Evolutionary conservation across 2,329 filamentous ascomycete species (phyloP).

Genomic region (Fusarium albidum): DNA sequence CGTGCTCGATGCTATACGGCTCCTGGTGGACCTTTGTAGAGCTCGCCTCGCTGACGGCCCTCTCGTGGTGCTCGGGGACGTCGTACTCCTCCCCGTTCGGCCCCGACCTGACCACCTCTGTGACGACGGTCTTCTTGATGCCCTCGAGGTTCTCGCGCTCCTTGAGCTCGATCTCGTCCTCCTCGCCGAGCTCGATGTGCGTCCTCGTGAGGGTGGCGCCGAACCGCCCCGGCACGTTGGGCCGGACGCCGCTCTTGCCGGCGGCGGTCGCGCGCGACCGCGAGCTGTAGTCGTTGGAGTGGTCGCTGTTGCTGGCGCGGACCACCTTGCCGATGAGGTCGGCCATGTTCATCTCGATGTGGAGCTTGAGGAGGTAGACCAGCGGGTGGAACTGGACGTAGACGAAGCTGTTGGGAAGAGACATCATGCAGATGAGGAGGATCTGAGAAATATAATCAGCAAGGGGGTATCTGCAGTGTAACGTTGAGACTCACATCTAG

Average conservation of each 20-base stretch:
- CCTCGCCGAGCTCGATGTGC: conserved; percentile 40
- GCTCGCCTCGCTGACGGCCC: conserved; percentile 38
- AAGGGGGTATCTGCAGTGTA: too few species aligned
- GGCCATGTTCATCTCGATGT: conserved; percentile 39
- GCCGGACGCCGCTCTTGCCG: conserved; percentile 15
- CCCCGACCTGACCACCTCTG: conserved; percentile 25
- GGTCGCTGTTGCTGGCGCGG: conserved; percentile 24
- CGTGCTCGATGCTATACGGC: conserved; percentile 32
- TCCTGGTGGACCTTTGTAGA: conserved; percentile 31
- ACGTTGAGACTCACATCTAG: conserved; percentile 31
- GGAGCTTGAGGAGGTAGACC: conserved; percentile 35
- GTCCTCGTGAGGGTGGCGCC: conserved; percentile 28
- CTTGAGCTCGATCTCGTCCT: conserved; percentile 38
- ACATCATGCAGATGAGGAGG: conserved; percentile 36
- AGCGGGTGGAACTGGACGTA: conserved; percentile 36
- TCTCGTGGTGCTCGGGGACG: conserved; percentile 37
- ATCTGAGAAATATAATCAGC: conserved; percentile 15
- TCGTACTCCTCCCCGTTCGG: conserved; percentile 26
- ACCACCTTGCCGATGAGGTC: conserved; percentile 37
- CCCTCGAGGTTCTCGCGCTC: conserved; percentile 33
- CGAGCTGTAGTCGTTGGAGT: conserved; percentile 31
- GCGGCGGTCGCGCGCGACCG: conserved; percentile 31
- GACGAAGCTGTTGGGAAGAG: conserved; percentile 34
- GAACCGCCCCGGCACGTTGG: conserved; percentile 25
- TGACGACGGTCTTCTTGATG: conserved; percentile 36